These are phyloP conservation scores for Primulina eburnea DNA, from an alignment of 257 asterid genomes.

Conservation along the genomic window DNA sequence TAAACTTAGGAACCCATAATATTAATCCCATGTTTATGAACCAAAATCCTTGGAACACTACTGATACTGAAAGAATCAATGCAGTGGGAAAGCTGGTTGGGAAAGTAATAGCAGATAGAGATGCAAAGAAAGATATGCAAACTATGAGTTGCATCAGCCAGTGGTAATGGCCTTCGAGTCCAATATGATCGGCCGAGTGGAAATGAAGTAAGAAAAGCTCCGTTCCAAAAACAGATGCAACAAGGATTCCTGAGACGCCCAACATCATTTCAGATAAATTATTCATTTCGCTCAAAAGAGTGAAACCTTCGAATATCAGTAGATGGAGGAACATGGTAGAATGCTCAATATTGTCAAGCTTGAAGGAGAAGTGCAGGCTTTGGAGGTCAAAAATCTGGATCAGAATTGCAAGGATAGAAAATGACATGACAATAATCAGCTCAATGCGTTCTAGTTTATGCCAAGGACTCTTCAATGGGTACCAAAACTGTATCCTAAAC, in stretches of 20 bases:
- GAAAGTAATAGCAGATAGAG: constrained; percentile 38
- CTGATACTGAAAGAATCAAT: constrained; percentile 52
- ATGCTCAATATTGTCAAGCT: constrained; percentile 61
- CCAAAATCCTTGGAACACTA: constrained; percentile 82
- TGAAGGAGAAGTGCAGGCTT: constrained; percentile 45
- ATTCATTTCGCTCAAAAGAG: constrained; percentile 49
- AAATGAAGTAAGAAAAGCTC: constrained; percentile 81
- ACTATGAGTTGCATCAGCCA: constrained; percentile 78
- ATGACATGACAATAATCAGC: constrained; percentile 51
- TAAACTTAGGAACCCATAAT: constrained; percentile 57
- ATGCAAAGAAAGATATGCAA: constrained; percentile 47
- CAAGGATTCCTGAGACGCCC: constrained; percentile 58
- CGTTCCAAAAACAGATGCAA: constrained; percentile 58
- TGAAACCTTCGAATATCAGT: constrained; percentile 51
- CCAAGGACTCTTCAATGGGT: constrained; percentile 47
- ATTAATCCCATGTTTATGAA: constrained; percentile 71
- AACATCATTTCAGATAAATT: constrained; percentile 37
- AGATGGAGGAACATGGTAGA: constrained; percentile 70
- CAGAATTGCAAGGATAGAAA: constrained; percentile 53
- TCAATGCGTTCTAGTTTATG: constrained; percentile 44
- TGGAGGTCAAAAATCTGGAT: constrained; percentile 50
- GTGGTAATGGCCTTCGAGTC: constrained; percentile 89
- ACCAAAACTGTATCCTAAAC: constrained; percentile 59
- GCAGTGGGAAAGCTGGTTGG: constrained; percentile 67
- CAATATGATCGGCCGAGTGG: constrained; percentile 74